phyloP scores from a whole-genome alignment of 1,139 yeast genomes.

The Ogataea hybrid region DNA sequence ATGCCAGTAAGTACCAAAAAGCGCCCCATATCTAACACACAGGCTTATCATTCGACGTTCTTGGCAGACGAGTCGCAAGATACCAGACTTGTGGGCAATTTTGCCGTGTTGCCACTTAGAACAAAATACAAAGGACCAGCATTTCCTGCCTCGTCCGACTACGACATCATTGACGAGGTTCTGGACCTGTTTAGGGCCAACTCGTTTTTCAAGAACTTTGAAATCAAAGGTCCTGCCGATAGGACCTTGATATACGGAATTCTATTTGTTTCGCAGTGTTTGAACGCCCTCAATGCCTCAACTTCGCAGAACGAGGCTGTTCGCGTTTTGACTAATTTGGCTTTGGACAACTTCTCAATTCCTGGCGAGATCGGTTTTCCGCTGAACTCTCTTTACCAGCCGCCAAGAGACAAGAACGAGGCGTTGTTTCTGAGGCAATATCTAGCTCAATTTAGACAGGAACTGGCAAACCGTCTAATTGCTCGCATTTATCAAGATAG shows the following conservation, averaged over 20 bases:
- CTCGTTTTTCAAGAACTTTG: constrained; percentile 94
- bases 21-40: constrained; percentile 9
- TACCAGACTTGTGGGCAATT: constrained; percentile 55
- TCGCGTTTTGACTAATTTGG: constrained; percentile 71
- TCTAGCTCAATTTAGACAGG: constrained; percentile 92
- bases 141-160: constrained; percentile 75
- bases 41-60: constrained; percentile 90
- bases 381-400: constrained; percentile 73
- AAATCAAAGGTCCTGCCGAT: constrained; percentile 94
- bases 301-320: constrained; percentile 62
- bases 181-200: constrained; percentile 93
- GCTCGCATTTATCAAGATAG: constrained; percentile 66
- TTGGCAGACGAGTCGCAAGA: constrained; percentile 56
- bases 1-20: constrained; percentile 19
- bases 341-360: constrained; percentile 82
- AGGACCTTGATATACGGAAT: constrained; percentile 96
- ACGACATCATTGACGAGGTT: constrained; percentile 89
- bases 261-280: constrained; percentile 80
- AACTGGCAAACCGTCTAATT: constrained; percentile 77
- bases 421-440: constrained; percentile 77
- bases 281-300: constrained; percentile 53
- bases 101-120: constrained; percentile 78
- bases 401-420: constrained; percentile 74
- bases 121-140: constrained; percentile 91
- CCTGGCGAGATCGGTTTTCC: constrained; percentile 98